Base-by-base conservation (phyloP, 768 basidiomycete species). In the Sarcomyxa edulis region DNA sequence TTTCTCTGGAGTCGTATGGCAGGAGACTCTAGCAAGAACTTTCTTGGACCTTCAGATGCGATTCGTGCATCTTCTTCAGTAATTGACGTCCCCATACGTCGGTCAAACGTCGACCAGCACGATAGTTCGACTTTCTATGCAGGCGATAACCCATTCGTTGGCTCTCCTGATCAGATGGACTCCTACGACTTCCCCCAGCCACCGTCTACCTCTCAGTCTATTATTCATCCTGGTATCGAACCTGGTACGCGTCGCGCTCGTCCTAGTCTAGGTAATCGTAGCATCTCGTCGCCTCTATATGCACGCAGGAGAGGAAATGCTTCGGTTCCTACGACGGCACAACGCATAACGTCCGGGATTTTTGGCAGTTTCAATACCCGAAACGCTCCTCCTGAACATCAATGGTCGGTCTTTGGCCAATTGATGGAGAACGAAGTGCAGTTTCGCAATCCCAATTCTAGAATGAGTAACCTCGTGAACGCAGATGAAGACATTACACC, bases 401-500 rank as follows among this genome's bases (percentile, higher is more conserved):
- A 71, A 61, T 86, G 84, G 84, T 63, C 80, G 0, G 58, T 85
- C 5, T 86, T 86, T 47, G 76, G 71, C 6, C 80, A 85, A 52
- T 54, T 83, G 27, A 83, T 85, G 79, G 76, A 83, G 51, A 77
- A 78, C 48, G 79, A 76, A 32, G 72, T 71, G 2, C 71, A 70
- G 26, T 49, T 66, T 25, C 61, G 56, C 5, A 49, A 38, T 32
- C 36, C 46, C 31, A 38, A 37, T 12, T 32, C 40, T 18, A 43
- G 46, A 39, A 37, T 30, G 12, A 26, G 21, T 39, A 12, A 22
- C 24, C 19, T n/a, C 16, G 6, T 34, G 4, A 32, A 19, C 15
- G 7, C 22, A 10, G 14, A 18, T 12, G 7, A 26, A 35, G 34
- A 22, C 28, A 15, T 19, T 10, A 37, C 40, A 18, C 34, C 39